Percentiles rank a stretch among this genome's conserved stretches.
Conservation (phyloP, 257 asterid species). For the Solanum megistacrolobum region DNA sequence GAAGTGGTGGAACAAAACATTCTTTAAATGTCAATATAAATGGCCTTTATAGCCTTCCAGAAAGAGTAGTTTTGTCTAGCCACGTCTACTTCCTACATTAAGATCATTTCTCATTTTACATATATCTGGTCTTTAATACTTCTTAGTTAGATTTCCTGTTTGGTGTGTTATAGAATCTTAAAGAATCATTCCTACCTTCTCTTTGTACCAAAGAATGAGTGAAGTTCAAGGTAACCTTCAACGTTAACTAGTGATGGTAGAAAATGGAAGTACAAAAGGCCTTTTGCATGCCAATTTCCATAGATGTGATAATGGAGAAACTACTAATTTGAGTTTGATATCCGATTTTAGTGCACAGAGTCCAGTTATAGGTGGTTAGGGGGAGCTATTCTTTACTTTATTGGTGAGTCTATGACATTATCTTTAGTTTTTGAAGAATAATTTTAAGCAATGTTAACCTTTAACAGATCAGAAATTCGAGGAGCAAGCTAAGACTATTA, state of each 20-base stretch:
- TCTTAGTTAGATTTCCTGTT: neutral
- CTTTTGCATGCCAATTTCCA: neutral
- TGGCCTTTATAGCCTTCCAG: neutral
- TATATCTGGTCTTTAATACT: neutral
- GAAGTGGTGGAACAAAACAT: neutral
- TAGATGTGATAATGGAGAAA: neutral
- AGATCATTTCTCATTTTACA: neutral
- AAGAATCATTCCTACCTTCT: neutral
- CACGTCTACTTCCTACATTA: neutral
- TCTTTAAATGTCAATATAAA: neutral
- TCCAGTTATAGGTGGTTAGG: neutral
- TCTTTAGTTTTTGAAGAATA: neutral
- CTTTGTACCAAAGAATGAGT: neutral
- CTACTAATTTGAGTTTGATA: neutral
- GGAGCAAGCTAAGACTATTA: constrained; percentile 50
- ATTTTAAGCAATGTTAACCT: neutral
- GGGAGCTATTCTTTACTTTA: neutral
- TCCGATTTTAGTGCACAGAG: neutral
- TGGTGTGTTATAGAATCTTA: neutral
- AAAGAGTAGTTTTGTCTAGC: neutral
- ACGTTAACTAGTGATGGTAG: neutral
- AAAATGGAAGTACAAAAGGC: neutral
- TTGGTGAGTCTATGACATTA: neutral
- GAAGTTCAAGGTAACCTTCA: neutral
- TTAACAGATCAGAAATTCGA: constrained; percentile 58